Evolutionary conservation across 495 filamentous ascomycete species (phyloP), one percentile per base, ranked within the genome.

Genomic region (Thermothielavioides terrestris): DNA sequence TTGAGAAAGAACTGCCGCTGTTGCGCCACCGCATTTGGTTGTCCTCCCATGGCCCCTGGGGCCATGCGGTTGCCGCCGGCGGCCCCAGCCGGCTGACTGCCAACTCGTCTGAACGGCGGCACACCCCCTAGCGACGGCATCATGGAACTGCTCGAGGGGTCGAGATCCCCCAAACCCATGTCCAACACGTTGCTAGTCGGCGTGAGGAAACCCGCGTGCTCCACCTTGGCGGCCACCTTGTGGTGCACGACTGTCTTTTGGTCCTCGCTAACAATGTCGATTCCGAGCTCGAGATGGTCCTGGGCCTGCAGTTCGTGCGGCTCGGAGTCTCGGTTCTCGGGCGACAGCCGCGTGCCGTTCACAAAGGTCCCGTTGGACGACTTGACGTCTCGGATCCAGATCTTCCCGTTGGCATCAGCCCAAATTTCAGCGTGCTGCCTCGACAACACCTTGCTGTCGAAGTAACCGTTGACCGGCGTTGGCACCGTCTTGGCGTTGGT

Each of bases 321-420:
- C 35, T 98, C 92, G 1, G 90, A 95, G 58, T 98, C 92, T 52
- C 87, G 77, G 58, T 95, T 96, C 59, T 98, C 92, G 23, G 79
- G 85, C 8, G 92, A 96, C 42, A 98, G 63, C 21, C 92, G 80
- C 15, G 82, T 76, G n/a, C 88, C 89, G 51, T 96, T 98, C 45
- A 98, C 90, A 66, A 98, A 98, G 1, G 92, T 98, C 34, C 92
- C 92, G 59, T 98, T 98, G 2, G 92, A 97, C 4, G 92, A 97
- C 65, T 95, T 97, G 54, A 98, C 85, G 69, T 98, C 92, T 28
- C 89, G 82, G 57, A 98, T 97, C 81, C 83, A 97, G 45, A 98
- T 82, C 61, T 92, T 94, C 12, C 92, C 91, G 54, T 76, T 77
- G 48, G 82, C 77, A 43, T 96, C 89, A 20, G 91, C 91, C 88